A percentile compares a stretch with the other conserved stretches of the same genome.
phyloP scores from a whole-genome alignment of 1,284 basidiomycete genomes.

The Cutaneotrichosporon dermatis region DNA sequence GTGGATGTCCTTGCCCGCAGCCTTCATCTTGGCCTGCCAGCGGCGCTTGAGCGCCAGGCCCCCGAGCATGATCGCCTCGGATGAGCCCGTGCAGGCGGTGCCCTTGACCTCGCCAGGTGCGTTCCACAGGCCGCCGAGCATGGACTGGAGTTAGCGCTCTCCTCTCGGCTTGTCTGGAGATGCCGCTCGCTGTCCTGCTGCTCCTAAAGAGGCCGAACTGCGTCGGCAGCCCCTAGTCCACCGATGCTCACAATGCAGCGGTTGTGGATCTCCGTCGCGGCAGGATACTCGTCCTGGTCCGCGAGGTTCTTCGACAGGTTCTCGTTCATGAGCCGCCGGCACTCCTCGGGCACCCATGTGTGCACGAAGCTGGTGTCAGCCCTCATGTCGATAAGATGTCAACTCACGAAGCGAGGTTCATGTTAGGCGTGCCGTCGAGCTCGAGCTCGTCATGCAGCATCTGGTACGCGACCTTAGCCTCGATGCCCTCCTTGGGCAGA shows the following conservation, averaged over 20 bases:
- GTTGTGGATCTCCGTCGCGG: slow-evolving; percentile 68
- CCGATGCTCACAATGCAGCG: slow-evolving; percentile 55
- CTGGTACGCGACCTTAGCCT: slow-evolving; percentile 60
- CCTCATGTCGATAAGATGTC: background rate
- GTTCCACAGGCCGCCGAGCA: slow-evolving; percentile 90
- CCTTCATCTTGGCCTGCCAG: slow-evolving; percentile 87
- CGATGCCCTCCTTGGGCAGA: slow-evolving; percentile 48
- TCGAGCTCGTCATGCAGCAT: slow-evolving; percentile 77
- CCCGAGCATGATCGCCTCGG: slow-evolving; percentile 86
- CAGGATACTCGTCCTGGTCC: slow-evolving; percentile 87
- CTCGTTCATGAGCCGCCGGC: slow-evolving; percentile 69
- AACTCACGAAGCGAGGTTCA: slow-evolving; percentile 66
- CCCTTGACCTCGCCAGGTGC: slow-evolving; percentile 69
- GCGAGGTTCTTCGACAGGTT: slow-evolving; percentile 87
- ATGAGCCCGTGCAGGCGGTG: slow-evolving; percentile 90
- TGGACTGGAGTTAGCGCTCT: slow-evolving; percentile 52
- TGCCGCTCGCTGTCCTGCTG: too few relatives aligned
- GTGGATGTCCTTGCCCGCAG: slow-evolving; percentile 76
- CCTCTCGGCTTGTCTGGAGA: too few relatives aligned
- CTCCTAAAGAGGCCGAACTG: too few relatives aligned
- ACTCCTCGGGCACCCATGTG: slow-evolving; percentile 63
- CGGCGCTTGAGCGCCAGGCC: slow-evolving; percentile 91
- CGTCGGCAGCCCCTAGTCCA: too few relatives aligned
- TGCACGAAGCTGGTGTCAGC: slow-evolving; percentile 58
- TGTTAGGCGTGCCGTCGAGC: slow-evolving; percentile 69